Evolutionary conservation across 2,329 filamentous ascomycete species (phyloP).

Genomic region (Spiromastix sp.): DNA sequence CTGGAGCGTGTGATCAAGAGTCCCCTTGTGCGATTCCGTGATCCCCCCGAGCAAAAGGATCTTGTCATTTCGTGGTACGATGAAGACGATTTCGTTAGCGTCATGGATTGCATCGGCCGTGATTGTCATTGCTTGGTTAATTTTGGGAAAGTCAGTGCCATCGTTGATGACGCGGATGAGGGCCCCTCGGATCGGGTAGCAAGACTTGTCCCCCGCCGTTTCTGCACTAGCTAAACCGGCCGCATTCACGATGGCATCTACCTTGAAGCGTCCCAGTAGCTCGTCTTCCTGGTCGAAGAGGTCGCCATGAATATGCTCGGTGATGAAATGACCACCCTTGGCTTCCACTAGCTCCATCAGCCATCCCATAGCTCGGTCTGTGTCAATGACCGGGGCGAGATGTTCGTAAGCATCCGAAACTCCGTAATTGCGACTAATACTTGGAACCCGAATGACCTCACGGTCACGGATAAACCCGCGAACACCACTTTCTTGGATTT

Average conservation of each 20-base stretch:
- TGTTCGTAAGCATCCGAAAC: constrained; percentile 38
- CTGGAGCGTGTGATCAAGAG: constrained; percentile 30
- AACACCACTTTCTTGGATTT: too few species aligned
- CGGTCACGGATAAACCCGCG: too few species aligned
- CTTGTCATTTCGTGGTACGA: constrained; percentile 36
- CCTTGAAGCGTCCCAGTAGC: constrained; percentile 23
- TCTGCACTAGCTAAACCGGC: too few species aligned
- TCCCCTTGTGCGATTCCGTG: constrained; percentile 26
- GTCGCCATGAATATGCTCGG: constrained; percentile 28
- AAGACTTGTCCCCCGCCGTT: constrained; percentile 29
- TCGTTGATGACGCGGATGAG: constrained; percentile 39
- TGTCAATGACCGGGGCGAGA: constrained; percentile 38
- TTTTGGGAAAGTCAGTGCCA: constrained; percentile 31
- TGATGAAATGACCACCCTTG: constrained; percentile 33
- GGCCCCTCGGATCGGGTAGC: constrained; percentile 36
- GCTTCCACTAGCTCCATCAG: constrained; percentile 30
- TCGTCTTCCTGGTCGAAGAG: constrained; percentile 28
- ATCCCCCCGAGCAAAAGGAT: constrained; percentile 34
- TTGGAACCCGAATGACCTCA: too few species aligned
- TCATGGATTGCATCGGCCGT: too few species aligned
- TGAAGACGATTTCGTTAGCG: constrained; percentile 19
- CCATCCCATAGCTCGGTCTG: constrained; percentile 35
- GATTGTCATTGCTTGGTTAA: constrained; percentile 32
- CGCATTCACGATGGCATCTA: constrained; percentile 36
- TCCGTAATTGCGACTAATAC: too few species aligned